Evolutionary conservation across 257 asterid genomes (phyloP).

Genomic region (Capsicum baccatum): DNA sequence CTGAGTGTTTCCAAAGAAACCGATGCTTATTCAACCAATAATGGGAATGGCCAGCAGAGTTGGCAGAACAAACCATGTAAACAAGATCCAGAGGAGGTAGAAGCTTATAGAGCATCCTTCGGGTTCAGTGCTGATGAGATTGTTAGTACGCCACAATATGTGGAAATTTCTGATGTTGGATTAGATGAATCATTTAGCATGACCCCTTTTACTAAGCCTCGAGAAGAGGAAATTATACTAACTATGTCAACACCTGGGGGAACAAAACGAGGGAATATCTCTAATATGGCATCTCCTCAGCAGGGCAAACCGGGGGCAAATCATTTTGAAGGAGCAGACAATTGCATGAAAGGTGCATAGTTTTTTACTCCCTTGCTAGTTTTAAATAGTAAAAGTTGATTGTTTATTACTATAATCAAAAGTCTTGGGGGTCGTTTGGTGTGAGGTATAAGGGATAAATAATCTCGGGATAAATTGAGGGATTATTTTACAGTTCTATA

Average conservation of each 20-base stretch:
- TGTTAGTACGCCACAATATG: conserved; percentile 76
- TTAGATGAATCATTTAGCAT: conserved; percentile 76
- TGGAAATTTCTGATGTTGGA: conserved; percentile 78
- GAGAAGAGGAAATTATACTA: conserved; percentile 46
- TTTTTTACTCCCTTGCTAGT: conserved; percentile 26
- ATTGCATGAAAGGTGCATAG: conserved; percentile 25
- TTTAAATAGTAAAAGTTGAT: background rate
- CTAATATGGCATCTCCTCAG: conserved; percentile 46
- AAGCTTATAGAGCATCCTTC: conserved; percentile 97
- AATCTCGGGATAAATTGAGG: too few relatives aligned
- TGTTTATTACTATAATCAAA: background rate
- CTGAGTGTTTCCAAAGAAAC: conserved; percentile 88
- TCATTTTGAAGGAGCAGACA: conserved; percentile 41
- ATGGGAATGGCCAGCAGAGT: conserved; percentile 67
- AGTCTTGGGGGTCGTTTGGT: too few relatives aligned
- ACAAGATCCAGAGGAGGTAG: conserved; percentile 89
- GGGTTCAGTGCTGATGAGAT: conserved; percentile 99
- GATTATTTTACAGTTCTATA: background rate
- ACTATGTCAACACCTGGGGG: conserved; percentile 47
- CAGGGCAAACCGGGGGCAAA: conserved; percentile 49
- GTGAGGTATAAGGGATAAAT: too few relatives aligned
- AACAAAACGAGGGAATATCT: conserved; percentile 34
- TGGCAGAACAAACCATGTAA: conserved; percentile 72
- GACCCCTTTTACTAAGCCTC: conserved; percentile 55
- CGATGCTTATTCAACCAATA: conserved; percentile 71